Conservation (phyloP, 345 rosid genomes). For the Rubroshorea leprosula region DNA sequence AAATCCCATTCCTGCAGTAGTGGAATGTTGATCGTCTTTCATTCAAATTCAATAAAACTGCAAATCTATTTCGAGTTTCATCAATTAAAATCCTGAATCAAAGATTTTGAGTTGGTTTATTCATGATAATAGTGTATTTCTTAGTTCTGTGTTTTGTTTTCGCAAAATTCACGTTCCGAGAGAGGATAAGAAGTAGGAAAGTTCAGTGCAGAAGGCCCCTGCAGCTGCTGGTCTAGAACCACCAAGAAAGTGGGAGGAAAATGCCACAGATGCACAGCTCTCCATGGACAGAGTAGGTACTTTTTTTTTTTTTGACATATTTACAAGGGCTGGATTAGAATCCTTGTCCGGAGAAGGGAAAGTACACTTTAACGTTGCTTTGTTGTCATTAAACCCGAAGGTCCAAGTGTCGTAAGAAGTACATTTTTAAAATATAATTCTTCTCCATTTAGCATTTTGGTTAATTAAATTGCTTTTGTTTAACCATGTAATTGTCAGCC, state of each 20-base stretch:
- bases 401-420: no score
- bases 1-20: no score
- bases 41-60: background rate
- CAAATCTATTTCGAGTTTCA: background rate
- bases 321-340: no score
- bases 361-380: no score
- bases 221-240: constrained; percentile 35
- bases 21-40: background rate
- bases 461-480: no score
- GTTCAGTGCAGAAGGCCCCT: constrained; percentile 21
- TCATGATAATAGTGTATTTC: background rate
- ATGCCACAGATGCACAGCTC: constrained; percentile 22
- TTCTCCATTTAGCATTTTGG: no score
- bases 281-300: constrained; percentile 30
- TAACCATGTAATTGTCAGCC: no score
- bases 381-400: no score
- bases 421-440: no score
- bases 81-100: background rate
- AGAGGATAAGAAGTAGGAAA: constrained; percentile 46
- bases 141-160: background rate
- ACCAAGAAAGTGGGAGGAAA: constrained; percentile 20
- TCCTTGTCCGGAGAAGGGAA: no score
- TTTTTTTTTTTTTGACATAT: no score
- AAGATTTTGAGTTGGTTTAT: background rate
- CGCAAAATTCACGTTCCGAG: constrained; percentile 74